Base-by-base conservation (phyloP, 2,329 filamentous ascomycete genomes). In the Polytolypa hystricis region DNA sequence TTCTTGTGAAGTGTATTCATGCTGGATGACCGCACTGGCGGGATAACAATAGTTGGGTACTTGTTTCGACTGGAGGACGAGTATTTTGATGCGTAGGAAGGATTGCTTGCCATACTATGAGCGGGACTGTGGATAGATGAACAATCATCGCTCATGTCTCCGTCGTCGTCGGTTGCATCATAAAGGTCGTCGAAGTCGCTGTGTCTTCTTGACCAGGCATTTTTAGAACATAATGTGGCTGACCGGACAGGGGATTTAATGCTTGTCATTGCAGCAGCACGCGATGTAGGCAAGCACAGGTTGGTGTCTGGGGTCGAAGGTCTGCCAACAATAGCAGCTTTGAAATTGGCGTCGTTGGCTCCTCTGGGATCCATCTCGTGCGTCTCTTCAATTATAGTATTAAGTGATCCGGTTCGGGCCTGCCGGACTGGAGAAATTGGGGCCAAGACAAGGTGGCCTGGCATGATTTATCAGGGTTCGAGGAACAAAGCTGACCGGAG, bases 111-210 rank as follows among this genome's bases (percentile, higher is more conserved):
- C 51, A 55, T 73, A 12, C 39, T 43, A 28, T 41, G 39, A 7
- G 31, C 39, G 60, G 53, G 69, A 54, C 61, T 70, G 53, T 55
- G 70, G 52, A 51, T 65, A 50, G 49, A 77, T 56, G 58, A 61
- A 37, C 59, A 64, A 41, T 66, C 43, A 48, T 62, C 56, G 49
- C 62, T 55, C 56, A 61, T 51, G 62, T 74, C 67, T 6, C 74
- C 70, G 48, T 93, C 85, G 37, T 85, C 77, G 47, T 47, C 42
- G 10, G 84, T 86, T 28, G 84, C 72, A 58, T 91, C 83, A 58
- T 94, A 94, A 33, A 94, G 65, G 50, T 93, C 84, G 58, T 93
- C 84, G 50, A 89, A 89, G 45, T 84, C 79, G 47, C 74, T 83
- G 44, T 71, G 25, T 26, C 17, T 25, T 37, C 18, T 28, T 2